Conservation (phyloP, 1,284 basidiomycete genomes). For the Erythrobasidium hasegawianum region DNA sequence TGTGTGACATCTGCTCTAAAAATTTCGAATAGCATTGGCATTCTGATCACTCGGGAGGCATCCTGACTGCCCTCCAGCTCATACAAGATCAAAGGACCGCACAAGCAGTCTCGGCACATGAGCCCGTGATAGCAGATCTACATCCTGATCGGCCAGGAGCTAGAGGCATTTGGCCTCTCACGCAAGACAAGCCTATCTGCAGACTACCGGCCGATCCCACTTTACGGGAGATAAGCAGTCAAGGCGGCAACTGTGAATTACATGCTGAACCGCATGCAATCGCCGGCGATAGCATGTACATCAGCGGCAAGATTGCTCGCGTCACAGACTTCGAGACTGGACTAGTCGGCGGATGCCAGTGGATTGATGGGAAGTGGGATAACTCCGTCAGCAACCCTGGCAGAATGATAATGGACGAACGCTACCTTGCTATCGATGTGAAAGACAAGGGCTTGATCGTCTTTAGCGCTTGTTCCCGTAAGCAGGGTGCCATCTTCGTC, state of each 20-base stretch:
- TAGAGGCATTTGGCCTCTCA: conserved; percentile 65
- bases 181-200: conserved; percentile 58
- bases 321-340: conserved; percentile 65
- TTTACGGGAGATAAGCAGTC: conserved; percentile 60
- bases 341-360: conserved; percentile 63
- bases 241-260: conserved; percentile 59
- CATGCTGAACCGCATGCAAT: conserved; percentile 62
- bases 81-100: conserved; percentile 46
- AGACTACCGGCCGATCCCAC: conserved; percentile 65
- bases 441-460: conserved; percentile 71
- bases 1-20: too few species aligned
- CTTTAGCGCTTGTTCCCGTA: conserved; percentile 62
- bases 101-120: conserved; percentile 28
- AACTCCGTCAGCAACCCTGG: conserved; percentile 19
- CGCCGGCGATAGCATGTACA: conserved; percentile 60
- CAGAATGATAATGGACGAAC: conserved; percentile 75
- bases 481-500: too few species aligned
- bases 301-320: conserved; percentile 74
- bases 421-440: conserved; percentile 71
- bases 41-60: conserved; percentile 67
- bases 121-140: conserved; percentile 61
- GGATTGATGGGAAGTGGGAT: conserved; percentile 53
- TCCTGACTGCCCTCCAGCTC: conserved; percentile 60
- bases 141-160: conserved; percentile 69
- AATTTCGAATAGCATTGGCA: conserved; percentile 73